Percentiles rank a stretch among this genome's conserved stretches.
Evolutionary conservation across 768 basidiomycete genomes (phyloP).

Genomic region (Mycena olivaceomarginata): DNA sequence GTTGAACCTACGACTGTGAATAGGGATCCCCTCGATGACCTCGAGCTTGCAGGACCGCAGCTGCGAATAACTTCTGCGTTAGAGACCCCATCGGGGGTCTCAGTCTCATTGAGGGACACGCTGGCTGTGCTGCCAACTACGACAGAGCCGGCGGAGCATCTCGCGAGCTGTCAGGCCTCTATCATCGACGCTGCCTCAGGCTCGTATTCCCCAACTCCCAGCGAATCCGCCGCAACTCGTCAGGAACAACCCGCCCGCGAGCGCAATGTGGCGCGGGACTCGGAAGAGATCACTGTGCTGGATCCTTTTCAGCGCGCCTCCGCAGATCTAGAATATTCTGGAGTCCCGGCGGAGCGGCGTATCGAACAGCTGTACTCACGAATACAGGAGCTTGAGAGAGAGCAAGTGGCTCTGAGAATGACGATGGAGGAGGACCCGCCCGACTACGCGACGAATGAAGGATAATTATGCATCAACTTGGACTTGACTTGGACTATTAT

Average conservation of each 20-base stretch:
- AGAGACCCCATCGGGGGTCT: neutral
- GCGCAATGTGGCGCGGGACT: neutral
- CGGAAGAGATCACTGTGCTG: constrained; percentile 20
- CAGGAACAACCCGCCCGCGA: constrained; percentile 12
- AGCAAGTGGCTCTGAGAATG: neutral
- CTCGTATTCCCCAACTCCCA: neutral
- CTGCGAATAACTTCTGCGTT: neutral
- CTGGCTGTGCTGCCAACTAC: neutral
- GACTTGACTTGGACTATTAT: neutral
- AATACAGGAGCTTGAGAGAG: constrained; percentile 21
- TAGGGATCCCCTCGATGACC: neutral
- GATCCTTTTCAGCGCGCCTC: neutral
- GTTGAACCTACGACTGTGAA: neutral
- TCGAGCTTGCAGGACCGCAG: constrained; percentile 15
- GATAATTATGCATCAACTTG: neutral
- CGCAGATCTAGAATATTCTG: neutral
- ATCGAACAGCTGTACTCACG: constrained; percentile 10
- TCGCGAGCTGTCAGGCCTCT: constrained; percentile 6
- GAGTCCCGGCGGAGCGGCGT: neutral
- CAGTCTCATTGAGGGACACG: neutral
- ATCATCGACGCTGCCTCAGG: neutral
- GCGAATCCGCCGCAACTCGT: neutral
- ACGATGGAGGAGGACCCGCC: constrained; percentile 8
- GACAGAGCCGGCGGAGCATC: constrained; percentile 1
- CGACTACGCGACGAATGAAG: constrained; percentile 1